Conservation (phyloP, 768 basidiomycete species). For the Gloeopeniophorella convolvens region DNA sequence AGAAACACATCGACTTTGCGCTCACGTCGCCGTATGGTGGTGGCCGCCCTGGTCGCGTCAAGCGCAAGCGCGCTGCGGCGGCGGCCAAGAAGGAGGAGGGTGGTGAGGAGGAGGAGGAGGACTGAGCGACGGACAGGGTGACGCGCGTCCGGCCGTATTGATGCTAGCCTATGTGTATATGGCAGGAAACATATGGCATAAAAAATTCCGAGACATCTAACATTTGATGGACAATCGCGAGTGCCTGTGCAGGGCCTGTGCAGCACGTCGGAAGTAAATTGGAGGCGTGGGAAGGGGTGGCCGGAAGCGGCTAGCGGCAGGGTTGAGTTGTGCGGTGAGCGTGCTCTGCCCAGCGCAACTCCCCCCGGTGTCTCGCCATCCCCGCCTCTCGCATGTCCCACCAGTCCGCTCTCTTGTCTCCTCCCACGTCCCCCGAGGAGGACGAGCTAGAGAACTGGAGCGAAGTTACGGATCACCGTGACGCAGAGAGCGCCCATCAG, state of each 20-base stretch:
- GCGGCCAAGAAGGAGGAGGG: constrained; percentile 89
- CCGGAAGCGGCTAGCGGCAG: too few species aligned
- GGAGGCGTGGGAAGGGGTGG: too few species aligned
- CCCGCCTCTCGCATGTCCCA: constrained; percentile 15
- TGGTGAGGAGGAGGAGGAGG: constrained; percentile 87
- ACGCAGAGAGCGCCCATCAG: constrained; percentile 3
- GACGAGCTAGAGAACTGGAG: constrained; percentile 33
- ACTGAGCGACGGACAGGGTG: constrained; percentile 36
- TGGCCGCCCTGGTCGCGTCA: constrained; percentile 90
- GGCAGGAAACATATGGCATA: too few species aligned
- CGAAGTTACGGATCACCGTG: constrained; percentile 2
- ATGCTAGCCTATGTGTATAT: background rate
- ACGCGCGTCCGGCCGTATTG: too few species aligned
- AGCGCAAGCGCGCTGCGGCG: constrained; percentile 95
- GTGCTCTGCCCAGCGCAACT: too few species aligned
- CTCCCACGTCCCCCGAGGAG: constrained; percentile 27
- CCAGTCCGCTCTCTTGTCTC: constrained; percentile 13
- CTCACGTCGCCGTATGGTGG: constrained; percentile 96
- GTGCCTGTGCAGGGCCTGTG: too few species aligned
- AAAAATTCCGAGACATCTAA: too few species aligned
- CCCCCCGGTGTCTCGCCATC: background rate
- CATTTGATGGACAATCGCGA: too few species aligned
- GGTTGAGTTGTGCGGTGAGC: too few species aligned
- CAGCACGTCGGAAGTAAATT: too few species aligned
- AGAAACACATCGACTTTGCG: constrained; percentile 99